phyloP scores from a whole-genome alignment of 305 asterid species.

The Salvia sclarea region DNA sequence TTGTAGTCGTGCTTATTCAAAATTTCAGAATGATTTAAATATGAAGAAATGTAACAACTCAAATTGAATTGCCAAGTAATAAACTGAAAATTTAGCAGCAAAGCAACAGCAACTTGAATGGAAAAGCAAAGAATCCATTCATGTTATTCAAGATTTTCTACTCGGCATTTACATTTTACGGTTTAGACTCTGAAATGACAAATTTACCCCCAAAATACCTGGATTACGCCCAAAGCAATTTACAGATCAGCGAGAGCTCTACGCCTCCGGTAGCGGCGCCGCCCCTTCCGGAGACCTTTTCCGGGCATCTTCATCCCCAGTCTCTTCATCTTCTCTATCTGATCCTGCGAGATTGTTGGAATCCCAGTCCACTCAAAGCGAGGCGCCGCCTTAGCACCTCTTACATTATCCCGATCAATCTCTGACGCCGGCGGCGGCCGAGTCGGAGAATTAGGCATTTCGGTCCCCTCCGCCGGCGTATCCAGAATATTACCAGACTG shows the following conservation, averaged over 20 bases:
- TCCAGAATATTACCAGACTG: not conserved
- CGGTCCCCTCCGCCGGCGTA: not conserved
- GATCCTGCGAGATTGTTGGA: conserved; percentile 3
- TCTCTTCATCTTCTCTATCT: conserved; percentile 14
- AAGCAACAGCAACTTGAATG: not conserved
- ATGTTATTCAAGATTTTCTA: too few species aligned
- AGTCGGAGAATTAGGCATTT: not conserved
- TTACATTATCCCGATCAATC: not conserved
- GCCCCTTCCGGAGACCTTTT: conserved; percentile 13
- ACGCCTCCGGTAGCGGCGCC: conserved; percentile 25
- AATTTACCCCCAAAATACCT: not conserved
- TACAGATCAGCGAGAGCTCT: conserved; percentile 17
- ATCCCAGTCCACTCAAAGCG: not conserved
- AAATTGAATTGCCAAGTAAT: not conserved
- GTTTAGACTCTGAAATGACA: not conserved
- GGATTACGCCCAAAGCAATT: conserved; percentile 20
- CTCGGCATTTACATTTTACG: not conserved
- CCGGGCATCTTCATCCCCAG: conserved; percentile 17
- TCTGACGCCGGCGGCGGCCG: conserved; percentile 1
- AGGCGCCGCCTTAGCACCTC: conserved; percentile 7
- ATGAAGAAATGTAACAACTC: too few species aligned
- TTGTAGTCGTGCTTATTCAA: too few species aligned
- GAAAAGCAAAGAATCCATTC: not conserved
- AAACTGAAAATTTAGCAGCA: not conserved
- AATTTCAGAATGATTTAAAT: too few species aligned